Base-by-base conservation (phyloP, 164 flowering plant genomes). In the Nymphaea thermarum region DNA sequence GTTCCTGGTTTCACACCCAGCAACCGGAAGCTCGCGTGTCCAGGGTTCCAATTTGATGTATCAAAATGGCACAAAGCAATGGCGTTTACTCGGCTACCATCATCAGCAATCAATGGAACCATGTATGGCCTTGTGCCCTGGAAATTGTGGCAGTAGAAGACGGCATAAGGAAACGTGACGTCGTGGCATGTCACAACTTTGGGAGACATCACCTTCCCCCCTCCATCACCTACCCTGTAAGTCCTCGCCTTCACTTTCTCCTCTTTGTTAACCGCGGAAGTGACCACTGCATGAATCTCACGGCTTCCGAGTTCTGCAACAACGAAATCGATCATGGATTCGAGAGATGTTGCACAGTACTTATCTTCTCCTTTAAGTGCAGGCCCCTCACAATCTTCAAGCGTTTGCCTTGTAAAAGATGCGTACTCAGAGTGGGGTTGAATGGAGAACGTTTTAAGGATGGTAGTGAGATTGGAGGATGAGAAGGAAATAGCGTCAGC, bases 401-500 rank as follows among this genome's bases (percentile, higher is more conserved):
- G 53, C 7, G 73, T 77, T 36, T 72, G 4, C 66, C 74, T 72
- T 62, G 73, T 67, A 4, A 36, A 60, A 44, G 76, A 63, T 2
- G 84, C 86, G 68, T 77, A 75, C 5, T 12, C 45, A 7, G 83
- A 79, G 12, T 60, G 16, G 4, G 79, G 80, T 4, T 72, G 53
- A 44, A 83, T 41, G 0, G 78, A 79, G 63, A 79, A 79, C 43
- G 62, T 62, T 7, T 63, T 18, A 0, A 77, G 42, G 64, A 81
- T 76, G 36, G 71, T 73, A 1, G 81, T 64, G 8, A 79, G 42
- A 43, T 70, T 68, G 6, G 73, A 43, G 0, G 80, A 76, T 1
- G 82, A 76, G 64, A 83, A 79, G 36, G 86, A 81, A n/a, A 79
- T 79, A 11, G 78, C 51, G 2, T 78, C 71, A 6, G 81, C 78